Evolutionary conservation across 2,329 filamentous ascomycete genomes (phyloP).

Genomic region (Claviceps pazoutovae): DNA sequence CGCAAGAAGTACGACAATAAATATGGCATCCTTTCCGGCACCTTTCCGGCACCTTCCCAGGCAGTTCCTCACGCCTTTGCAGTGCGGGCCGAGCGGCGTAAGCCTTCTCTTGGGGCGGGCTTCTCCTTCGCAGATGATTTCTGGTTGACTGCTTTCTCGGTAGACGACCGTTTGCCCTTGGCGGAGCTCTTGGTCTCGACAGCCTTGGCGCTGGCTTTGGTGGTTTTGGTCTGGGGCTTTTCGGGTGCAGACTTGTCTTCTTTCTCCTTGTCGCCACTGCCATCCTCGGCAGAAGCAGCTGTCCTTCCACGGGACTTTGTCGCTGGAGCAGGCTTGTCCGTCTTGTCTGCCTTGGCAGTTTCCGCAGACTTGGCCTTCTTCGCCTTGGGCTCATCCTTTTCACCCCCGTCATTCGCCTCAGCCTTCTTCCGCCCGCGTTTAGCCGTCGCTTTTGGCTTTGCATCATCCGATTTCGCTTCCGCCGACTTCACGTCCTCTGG

Average conservation of each 20-base stretch:
- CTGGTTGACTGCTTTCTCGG: slow-evolving; percentile 2
- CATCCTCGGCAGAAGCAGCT: slow-evolving; percentile 5
- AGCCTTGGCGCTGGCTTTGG: slow-evolving; percentile 2
- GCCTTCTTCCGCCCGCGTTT: slow-evolving; percentile 23
- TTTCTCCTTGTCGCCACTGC: slow-evolving; percentile 8
- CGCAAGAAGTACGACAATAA: not conserved
- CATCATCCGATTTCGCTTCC: slow-evolving; percentile 1
- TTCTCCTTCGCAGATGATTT: slow-evolving; percentile 6
- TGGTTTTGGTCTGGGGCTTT: slow-evolving; percentile 5
- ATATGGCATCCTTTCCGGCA: not conserved
- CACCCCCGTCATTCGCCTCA: slow-evolving; percentile 17
- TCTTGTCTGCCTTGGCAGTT: slow-evolving; percentile 11
- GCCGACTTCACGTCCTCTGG: slow-evolving; percentile 10
- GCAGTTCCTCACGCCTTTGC: slow-evolving; percentile 10
- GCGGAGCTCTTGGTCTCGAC: not conserved
- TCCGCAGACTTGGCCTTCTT: slow-evolving; percentile 23
- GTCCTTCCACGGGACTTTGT: not conserved
- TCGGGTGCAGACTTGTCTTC: slow-evolving; percentile 4
- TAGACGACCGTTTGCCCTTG: slow-evolving; percentile 3
- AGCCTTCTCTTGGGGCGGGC: slow-evolving; percentile 16
- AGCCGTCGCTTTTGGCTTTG: slow-evolving; percentile 18
- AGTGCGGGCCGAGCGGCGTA: slow-evolving; percentile 10
- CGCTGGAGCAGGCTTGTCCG: slow-evolving; percentile 9
- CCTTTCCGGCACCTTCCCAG: not conserved
- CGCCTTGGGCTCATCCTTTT: slow-evolving; percentile 20